These are phyloP conservation scores for Cucumis sativus DNA, from an alignment of 306 rosid genomes.

Conservation along the genomic window Cucumber_9930_V3 NC_026659.2:3101501-3102000, in stretches of 20 bases:
- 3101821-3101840: conserved; percentile 44
- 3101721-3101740: conserved; percentile 47
- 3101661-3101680: conserved; percentile 61
- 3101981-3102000: too few relatives aligned
- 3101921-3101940: too few relatives aligned
- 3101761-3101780: conserved; percentile 36
- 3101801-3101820: conserved; percentile 68
- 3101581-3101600: conserved; percentile 49
- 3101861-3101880: conserved; percentile 18
- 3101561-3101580: conserved; percentile 71
- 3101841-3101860: conserved; percentile 15
- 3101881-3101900: conserved; percentile 18
- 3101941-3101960: too few relatives aligned
- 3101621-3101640: conserved; percentile 74
- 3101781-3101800: conserved; percentile 45
- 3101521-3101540: conserved; percentile 35
- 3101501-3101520: conserved; percentile 44
- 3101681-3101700: conserved; percentile 43
- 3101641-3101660: conserved; percentile 58
- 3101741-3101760: conserved; percentile 22
- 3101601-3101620: conserved; percentile 40
- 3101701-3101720: conserved; percentile 52
- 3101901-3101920: not conserved
- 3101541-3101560: conserved; percentile 45
- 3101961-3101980: too few relatives aligned